Evolutionary conservation across 306 rosid species (phyloP), one percentile per base, ranked within the genome.

Genomic region (Casuarina equisetifolia): DNA sequence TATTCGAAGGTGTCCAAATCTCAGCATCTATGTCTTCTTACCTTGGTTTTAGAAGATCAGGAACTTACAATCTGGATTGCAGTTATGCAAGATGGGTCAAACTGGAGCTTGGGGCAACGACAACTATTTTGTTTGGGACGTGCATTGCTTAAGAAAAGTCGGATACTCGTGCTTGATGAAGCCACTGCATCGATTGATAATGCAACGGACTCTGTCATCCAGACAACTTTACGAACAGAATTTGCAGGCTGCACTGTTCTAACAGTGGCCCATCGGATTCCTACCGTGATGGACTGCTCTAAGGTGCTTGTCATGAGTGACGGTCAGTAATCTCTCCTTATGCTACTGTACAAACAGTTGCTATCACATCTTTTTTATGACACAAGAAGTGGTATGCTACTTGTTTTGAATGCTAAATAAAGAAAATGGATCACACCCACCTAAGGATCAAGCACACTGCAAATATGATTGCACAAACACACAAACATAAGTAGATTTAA

Each of bases 181-280:
- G 86, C 83, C 57, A 83, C 86, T 11, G 83, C 83, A 4, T 83
- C 83, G 39, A 79, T 78, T 69, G 86, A 83, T 80, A 78, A 75
- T n/a, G 42, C 80, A 54, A 83, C 86, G 10, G 82, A 78, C 7
- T 66, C 57, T 38, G 16, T 74, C 46, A 70, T 82, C 10, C 82
- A 74, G 32, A 74, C 70, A 44, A 82, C 77, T 44, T 78, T 82
- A 51, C 64, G 80, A 62, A 82, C 35, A 13, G 83, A 62, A 69
- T 82, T 78, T 54, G 80, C 80, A 8, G 46, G 44, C 70, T 61
- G 70, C 80, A 82, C 80, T 78, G 86, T 82, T 2, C 61, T 82
- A 44, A 82, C 83, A 3, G 86, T 78, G 3, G 86, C 83, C 3
- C 82, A 74, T 78, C 58, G 82, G 51, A 82, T 82, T 63, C 85